A percentile compares a stretch with the other conserved stretches of the same genome.
These are phyloP conservation scores for Arxiozyma slooffiae DNA, from an alignment of 1,139 yeast genomes.

Conservation along the genomic window DNA sequence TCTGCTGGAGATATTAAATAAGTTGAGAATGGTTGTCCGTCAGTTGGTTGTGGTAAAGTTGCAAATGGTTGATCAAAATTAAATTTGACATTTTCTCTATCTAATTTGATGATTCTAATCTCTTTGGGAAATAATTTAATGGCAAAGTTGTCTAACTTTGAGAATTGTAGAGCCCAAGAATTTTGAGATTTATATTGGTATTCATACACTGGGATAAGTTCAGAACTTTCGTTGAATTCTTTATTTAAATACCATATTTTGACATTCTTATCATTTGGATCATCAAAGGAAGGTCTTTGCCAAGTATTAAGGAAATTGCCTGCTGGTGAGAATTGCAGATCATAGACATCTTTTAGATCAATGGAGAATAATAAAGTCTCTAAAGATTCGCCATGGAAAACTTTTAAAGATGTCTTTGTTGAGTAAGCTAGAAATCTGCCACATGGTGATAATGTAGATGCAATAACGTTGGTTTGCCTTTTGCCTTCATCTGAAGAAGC, in stretches of 20 bases:
- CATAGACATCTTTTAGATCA: slow-evolving; percentile 57
- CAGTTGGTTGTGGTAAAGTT: slow-evolving; percentile 43
- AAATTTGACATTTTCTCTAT: slow-evolving; percentile 17
- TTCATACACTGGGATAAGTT: slow-evolving; percentile 40
- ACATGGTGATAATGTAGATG: slow-evolving; percentile 33
- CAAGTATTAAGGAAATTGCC: slow-evolving; percentile 83
- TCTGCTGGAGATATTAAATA: slow-evolving; percentile 75
- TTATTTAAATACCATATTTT: slow-evolving; percentile 53
- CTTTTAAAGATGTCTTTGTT: slow-evolving; percentile 45
- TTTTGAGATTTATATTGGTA: slow-evolving; percentile 77
- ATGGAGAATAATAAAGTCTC: slow-evolving; percentile 39
- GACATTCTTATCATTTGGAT: slow-evolving; percentile 63
- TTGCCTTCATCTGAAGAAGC: slow-evolving; percentile 25
- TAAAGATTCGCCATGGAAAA: slow-evolving; percentile 45
- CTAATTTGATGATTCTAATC: slow-evolving; percentile 45
- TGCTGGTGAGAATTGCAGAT: slow-evolving; percentile 75
- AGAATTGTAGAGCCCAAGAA: slow-evolving; percentile 51
- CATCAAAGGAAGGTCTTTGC: slow-evolving; percentile 72
- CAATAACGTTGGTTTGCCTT: slow-evolving; percentile 40
- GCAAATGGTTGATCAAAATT: slow-evolving; percentile 53
- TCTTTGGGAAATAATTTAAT: slow-evolving; percentile 25
- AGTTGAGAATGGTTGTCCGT: slow-evolving; percentile 45
- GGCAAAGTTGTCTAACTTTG: slow-evolving; percentile 29
- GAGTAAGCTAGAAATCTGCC: slow-evolving; percentile 53
- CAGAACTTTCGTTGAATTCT: slow-evolving; percentile 23